Percentiles rank a stretch among this genome's conserved stretches.
Evolutionary conservation across 75 land plant species (phyloP).

Genomic region (Sequoia sempervirens): DNA sequence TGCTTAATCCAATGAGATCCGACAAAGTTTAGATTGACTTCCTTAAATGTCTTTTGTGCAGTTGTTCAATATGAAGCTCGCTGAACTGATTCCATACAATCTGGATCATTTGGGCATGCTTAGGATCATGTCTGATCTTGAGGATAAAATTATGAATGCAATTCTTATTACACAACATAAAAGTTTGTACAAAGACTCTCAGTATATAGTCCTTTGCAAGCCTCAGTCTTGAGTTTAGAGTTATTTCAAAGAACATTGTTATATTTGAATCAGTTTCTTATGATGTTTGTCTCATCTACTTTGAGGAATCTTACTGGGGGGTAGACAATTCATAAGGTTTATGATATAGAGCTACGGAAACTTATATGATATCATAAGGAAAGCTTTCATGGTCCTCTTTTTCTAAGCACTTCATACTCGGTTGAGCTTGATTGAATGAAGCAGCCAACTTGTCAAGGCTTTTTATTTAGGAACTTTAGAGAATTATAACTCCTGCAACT

Average conservation of each 20-base stretch:
- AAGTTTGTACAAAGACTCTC: neutral
- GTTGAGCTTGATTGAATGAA: neutral
- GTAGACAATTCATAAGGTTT: neutral
- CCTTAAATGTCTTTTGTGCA: neutral
- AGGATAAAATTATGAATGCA: neutral
- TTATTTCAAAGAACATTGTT: neutral
- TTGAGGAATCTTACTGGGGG: neutral
- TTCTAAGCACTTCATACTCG: neutral
- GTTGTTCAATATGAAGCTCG: slow-evolving; percentile 12
- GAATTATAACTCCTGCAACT: no score
- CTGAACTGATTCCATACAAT: neutral
- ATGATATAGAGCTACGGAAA: neutral
- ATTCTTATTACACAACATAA: neutral
- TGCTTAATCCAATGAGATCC: neutral
- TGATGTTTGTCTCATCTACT: neutral
- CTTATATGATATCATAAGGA: no score
- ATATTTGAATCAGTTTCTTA: neutral
- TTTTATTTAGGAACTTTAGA: neutral
- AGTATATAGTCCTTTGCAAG: neutral
- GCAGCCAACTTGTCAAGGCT: neutral
- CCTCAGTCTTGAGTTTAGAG: neutral
- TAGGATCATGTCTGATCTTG: neutral
- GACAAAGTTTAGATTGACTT: neutral
- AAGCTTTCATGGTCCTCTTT: neutral
- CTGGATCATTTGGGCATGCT: neutral